Conservation (phyloP, 2,329 filamentous ascomycete genomes). For the Fusarium oligoseptatum region DNA sequence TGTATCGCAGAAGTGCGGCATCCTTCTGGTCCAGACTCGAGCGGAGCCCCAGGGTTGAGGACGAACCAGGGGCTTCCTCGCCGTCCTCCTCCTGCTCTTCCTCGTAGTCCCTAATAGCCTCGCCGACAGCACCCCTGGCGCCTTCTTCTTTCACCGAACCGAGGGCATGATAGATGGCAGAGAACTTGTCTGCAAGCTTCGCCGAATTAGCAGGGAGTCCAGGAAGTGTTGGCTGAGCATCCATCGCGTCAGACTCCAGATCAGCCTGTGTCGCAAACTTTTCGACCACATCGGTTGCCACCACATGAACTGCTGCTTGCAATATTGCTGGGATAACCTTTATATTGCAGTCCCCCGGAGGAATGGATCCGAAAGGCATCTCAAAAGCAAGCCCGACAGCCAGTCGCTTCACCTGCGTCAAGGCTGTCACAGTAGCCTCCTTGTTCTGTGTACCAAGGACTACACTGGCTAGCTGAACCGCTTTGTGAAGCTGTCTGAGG, state of each 20-base stretch:
- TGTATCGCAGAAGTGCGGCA: background rate
- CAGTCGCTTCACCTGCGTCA: background rate
- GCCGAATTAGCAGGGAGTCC: background rate
- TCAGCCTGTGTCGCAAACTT: background rate
- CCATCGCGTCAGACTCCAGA: background rate
- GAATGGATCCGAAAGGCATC: too few relatives aligned
- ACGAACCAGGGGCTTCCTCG: background rate
- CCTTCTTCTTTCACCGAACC: background rate
- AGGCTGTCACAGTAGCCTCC: background rate
- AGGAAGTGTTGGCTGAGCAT: background rate
- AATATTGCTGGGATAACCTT: too few relatives aligned
- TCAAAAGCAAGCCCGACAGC: background rate
- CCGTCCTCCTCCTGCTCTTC: background rate
- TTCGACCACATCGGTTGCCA: background rate
- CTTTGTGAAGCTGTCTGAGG: fast-evolving
- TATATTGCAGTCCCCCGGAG: too few relatives aligned
- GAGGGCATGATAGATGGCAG: background rate
- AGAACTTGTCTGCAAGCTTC: background rate
- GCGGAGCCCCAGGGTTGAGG: background rate
- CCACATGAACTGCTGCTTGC: background rate
- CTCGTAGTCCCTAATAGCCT: background rate
- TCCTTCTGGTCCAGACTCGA: background rate
- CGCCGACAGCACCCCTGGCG: fast-evolving
- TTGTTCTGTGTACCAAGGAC: background rate
- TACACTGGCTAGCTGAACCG: background rate